Conservation (phyloP, 1,284 basidiomycete genomes). For the Cryptococcus jaspeensis region DNA sequence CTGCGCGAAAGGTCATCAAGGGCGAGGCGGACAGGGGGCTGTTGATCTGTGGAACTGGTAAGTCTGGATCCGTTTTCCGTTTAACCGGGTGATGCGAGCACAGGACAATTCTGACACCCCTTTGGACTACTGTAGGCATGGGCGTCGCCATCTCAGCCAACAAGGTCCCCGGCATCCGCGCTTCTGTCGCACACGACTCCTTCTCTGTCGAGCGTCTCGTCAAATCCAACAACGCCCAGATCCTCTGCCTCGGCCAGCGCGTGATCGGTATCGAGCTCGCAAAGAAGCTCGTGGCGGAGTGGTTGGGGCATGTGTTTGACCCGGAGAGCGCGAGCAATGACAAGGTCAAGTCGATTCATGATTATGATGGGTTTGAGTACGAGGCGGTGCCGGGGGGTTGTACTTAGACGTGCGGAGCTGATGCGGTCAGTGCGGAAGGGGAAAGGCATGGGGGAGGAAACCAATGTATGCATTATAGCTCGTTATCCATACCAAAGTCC, state of each 20-base stretch:
- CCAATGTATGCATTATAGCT: no score
- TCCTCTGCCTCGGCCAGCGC: conserved; percentile 54
- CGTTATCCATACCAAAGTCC: no score
- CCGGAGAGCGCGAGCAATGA: conserved; percentile 43
- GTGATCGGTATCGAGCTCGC: conserved; percentile 54
- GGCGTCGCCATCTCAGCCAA: conserved; percentile 52
- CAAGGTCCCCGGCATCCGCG: conserved; percentile 51
- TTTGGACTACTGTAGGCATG: conserved; percentile 23
- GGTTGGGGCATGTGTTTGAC: conserved; percentile 54
- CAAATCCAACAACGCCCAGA: conserved; percentile 54
- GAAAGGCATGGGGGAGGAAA: no score
- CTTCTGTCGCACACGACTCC: conserved; percentile 50
- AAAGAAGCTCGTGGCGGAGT: conserved; percentile 50
- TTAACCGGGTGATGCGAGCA: background rate
- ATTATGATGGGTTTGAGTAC: conserved; percentile 38
- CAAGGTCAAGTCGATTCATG: conserved; percentile 51
- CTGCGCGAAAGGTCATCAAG: conserved; percentile 49
- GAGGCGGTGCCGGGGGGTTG: conserved; percentile 17
- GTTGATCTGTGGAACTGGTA: conserved; percentile 54
- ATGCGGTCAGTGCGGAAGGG: no score
- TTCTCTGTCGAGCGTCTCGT: conserved; percentile 54
- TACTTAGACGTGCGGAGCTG: conserved; percentile 5
- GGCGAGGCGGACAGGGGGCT: conserved; percentile 54
- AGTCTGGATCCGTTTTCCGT: background rate
- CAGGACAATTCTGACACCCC: background rate